phyloP scores from a whole-genome alignment of 129 eudicot species.

The Flaveria bidentis region DNA sequence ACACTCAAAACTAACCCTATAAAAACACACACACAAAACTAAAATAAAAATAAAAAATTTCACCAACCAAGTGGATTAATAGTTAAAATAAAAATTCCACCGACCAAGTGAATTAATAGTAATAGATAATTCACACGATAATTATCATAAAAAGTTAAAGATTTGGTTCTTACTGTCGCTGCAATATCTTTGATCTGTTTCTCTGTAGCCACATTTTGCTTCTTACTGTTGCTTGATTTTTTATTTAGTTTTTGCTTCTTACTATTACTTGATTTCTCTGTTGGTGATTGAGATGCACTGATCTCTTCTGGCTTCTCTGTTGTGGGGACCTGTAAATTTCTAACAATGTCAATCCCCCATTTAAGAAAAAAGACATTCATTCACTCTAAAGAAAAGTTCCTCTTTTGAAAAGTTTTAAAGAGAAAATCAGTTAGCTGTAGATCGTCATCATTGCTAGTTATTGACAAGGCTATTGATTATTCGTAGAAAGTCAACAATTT shows the following conservation, averaged over 20 bases:
- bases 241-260: conserved; percentile 12
- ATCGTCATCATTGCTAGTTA: neutral
- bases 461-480: neutral
- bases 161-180: conserved; percentile 6
- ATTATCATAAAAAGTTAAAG: neutral
- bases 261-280: conserved; percentile 14
- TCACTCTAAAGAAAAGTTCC: neutral
- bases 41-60: too few species aligned
- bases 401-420: conserved; percentile 1
- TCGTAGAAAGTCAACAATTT: neutral
- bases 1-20: too few species aligned
- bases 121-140: neutral
- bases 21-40: too few species aligned
- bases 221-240: conserved; percentile 20
- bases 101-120: too few species aligned
- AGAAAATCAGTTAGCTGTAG: conserved; percentile 1
- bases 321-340: neutral
- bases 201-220: conserved; percentile 13
- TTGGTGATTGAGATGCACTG: conserved; percentile 1
- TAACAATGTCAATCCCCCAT: conserved; percentile 4
- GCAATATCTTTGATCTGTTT: conserved; percentile 4
- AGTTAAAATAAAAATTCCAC: too few species aligned
- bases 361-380: neutral
- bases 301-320: conserved; percentile 16
- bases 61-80: too few species aligned